A percentile compares a stretch with the other conserved stretches of the same genome.
phyloP scores from a whole-genome alignment of 768 basidiomycete species.

The Vishniacozyma victoriae region DNA sequence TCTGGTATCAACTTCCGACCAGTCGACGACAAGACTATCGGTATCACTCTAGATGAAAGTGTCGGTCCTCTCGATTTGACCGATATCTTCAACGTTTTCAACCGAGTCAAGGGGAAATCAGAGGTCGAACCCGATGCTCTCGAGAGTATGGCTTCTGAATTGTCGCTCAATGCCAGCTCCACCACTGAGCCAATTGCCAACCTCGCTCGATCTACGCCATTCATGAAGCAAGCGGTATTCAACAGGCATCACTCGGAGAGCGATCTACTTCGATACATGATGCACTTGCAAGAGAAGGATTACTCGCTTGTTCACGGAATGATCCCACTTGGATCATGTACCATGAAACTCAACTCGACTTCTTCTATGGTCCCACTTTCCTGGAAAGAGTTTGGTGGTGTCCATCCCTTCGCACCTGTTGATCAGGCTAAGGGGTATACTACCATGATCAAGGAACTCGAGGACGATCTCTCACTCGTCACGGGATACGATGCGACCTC shows the following conservation, averaged over 20 bases:
- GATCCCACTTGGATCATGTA: constrained; percentile 92
- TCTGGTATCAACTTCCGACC: constrained; percentile 76
- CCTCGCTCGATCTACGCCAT: constrained; percentile 54
- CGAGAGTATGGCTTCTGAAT: constrained; percentile 49
- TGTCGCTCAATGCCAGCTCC: constrained; percentile 46
- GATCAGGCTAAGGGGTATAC: constrained; percentile 87
- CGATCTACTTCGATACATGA: constrained; percentile 94
- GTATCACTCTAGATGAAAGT: constrained; percentile 89
- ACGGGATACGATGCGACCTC: constrained; percentile 96
- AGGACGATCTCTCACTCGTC: constrained; percentile 80
- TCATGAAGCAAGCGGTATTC: constrained; percentile 82
- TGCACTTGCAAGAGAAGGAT: constrained; percentile 89
- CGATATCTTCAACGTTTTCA: constrained; percentile 73
- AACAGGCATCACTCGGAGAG: constrained; percentile 98
- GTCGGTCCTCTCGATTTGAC: constrained; percentile 69
- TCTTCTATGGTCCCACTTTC: constrained; percentile 96
- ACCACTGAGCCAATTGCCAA: constrained; percentile 52
- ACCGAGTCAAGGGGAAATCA: constrained; percentile 52
- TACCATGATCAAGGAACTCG: constrained; percentile 80
- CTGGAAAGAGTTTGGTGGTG: constrained; percentile 80
- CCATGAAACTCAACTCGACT: constrained; percentile 97
- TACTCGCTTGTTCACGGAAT: constrained; percentile 90
- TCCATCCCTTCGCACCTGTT: constrained; percentile 88
- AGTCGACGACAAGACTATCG: constrained; percentile 68
- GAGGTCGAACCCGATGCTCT: constrained; percentile 37